A percentile compares a stretch with the other conserved stretches of the same genome.
These are phyloP conservation scores for Eutrema heterophyllum DNA, from an alignment of 345 rosid genomes.

Conservation along the genomic window DNA sequence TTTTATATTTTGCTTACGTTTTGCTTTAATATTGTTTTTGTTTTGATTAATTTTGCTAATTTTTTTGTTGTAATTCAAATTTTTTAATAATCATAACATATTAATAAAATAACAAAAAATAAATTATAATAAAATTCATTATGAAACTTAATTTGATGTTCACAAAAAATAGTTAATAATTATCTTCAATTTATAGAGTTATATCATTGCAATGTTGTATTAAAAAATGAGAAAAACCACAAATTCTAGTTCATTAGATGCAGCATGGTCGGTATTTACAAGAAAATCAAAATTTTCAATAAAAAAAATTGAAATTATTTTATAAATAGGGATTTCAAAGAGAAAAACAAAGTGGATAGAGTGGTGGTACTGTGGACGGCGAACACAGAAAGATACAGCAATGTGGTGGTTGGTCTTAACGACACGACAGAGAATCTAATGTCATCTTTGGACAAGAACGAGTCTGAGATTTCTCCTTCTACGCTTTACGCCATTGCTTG, in stretches of 20 bases:
- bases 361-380: constrained; percentile 98
- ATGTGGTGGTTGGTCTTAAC: constrained; percentile 75
- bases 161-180: too few relatives aligned
- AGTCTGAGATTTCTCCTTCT: constrained; percentile 93
- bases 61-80: too few relatives aligned
- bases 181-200: too few relatives aligned
- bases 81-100: too few relatives aligned
- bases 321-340: constrained; percentile 74
- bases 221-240: too few relatives aligned
- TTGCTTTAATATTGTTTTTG: too few relatives aligned
- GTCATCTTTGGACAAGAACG: constrained; percentile 73
- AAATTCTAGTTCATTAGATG: not conserved
- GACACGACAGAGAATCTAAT: constrained; percentile 89
- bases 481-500: constrained; percentile 90
- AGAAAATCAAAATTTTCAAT: not conserved
- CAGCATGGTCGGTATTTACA: not conserved
- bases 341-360: constrained; percentile 74
- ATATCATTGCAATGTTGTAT: too few relatives aligned
- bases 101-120: too few relatives aligned
- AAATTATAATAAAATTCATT: too few relatives aligned
- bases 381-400: constrained; percentile 96
- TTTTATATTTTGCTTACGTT: too few relatives aligned
- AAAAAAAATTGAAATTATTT: not conserved
- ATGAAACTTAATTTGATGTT: too few relatives aligned
- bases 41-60: too few relatives aligned